These are phyloP conservation scores for Diaporthe aspalathi DNA, from an alignment of 2,329 filamentous ascomycete species.

Conservation along the genomic window DNA sequence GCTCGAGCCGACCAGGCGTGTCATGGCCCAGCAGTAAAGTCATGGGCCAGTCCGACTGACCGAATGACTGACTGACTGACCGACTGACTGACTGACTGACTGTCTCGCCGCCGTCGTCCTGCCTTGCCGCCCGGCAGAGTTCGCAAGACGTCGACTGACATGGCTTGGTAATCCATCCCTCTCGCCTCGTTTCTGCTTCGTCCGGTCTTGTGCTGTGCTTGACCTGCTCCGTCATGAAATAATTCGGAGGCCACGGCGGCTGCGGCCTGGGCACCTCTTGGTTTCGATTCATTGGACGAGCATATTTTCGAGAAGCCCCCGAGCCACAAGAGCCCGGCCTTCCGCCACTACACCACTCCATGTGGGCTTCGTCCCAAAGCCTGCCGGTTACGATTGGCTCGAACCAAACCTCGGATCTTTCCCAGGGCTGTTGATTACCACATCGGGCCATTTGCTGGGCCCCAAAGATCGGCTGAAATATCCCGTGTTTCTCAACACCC, in stretches of 20 bases:
- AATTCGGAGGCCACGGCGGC: constrained; percentile 14
- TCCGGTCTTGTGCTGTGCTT: constrained; percentile 17
- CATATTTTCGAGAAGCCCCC: constrained; percentile 4
- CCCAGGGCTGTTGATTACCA: constrained; percentile 9
- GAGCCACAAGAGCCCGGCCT: neutral
- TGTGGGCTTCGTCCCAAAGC: constrained; percentile 13
- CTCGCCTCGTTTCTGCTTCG: constrained; percentile 15
- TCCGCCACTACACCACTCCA: neutral
- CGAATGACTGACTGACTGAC: too few relatives aligned
- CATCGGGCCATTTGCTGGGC: constrained; percentile 16
- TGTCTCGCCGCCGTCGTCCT: neutral
- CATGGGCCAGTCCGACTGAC: neutral
- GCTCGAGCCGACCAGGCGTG: neutral
- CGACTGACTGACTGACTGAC: too few relatives aligned
- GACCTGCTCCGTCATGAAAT: constrained; percentile 15
- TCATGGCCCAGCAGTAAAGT: neutral
- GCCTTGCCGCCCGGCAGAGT: neutral
- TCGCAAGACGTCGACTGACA: constrained; percentile 11
- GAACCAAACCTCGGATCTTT: constrained; percentile 2
- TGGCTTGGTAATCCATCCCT: constrained; percentile 1
- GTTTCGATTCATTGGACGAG: constrained; percentile 22
- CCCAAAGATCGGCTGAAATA: constrained; percentile 23
- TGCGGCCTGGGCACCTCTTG: constrained; percentile 1
- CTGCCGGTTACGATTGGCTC: constrained; percentile 25
- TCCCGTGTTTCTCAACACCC: constrained; percentile 23